Base-by-base conservation (phyloP, 495 filamentous ascomycete species). In the Penicillium pancosmium region DNA sequence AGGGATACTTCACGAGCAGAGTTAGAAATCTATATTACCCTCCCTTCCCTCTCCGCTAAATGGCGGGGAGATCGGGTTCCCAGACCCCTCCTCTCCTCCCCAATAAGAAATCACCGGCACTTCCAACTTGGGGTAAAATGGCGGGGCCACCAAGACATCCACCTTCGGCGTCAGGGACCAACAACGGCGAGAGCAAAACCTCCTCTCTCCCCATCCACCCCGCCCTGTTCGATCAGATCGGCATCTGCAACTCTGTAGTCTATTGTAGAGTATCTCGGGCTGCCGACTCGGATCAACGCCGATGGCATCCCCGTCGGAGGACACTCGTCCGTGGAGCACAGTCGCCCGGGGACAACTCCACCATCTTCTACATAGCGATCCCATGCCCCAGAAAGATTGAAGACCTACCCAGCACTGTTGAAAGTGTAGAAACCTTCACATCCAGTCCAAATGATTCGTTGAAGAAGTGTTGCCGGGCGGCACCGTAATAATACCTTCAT, bases 271-370 rank as follows among this genome's bases (percentile, higher is more conserved):
- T 27, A 46, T 49, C 12, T 55, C 49, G 43, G 58, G 36, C 49
- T 50, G 19, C 59, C 36, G 59, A 57, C 35, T 62, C 64, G 65
- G 62, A 51, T 47, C 40, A 68, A 55, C 19, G 27, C 54, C 61
- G 60, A 67, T 48, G 23, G 35, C 23, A 13, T 23, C 11, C 62
- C 44, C 7, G 34, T 57, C 52, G 33, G 12, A 59, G 34, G 67
- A 48, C 46, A 48, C 46, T 48, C 46, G 46, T 48, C 46, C 46
- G 46, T 68, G 71, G 71, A 72, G 65, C 68, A 74, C 71, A 62
- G 71, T 74, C 55, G 63, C 54, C 71, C 71, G 69, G 50, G 25
- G 19, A 18, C 58, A 35, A 51, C 61, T 57, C 62, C 62, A 63
- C 60, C 52, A 48, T 19, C 11, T 16, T 36, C 34, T 63, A 70